Base-by-base conservation (phyloP, 768 basidiomycete species). In the Plicaturopsis crispa region DNA sequence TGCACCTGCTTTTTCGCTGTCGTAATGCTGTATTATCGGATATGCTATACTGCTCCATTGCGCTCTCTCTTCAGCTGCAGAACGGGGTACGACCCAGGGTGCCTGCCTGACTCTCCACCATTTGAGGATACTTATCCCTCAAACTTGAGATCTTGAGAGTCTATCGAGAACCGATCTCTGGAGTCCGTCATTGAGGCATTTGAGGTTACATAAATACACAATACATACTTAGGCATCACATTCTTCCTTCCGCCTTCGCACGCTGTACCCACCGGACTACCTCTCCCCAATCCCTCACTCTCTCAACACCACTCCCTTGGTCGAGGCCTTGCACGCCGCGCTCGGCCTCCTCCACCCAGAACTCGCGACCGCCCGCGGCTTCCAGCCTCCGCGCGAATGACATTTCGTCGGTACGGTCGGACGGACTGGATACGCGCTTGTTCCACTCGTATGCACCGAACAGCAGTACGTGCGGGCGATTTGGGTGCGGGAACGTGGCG, bases 381-480 rank as follows among this genome's bases (percentile, higher is more conserved):
- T 50, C 47, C 20, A 50, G 41, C 17, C 44, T 46, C 16, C 46
- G 41, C 35, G 49, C 49, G 11, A 50, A 83, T 23, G 66, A 50
- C 65, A 76, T 68, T 36, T 73, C 67, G n/a, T 78, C 68, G 37
- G 42, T 50, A 41, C 68, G 62, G 42, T 76, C 69, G 13, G 46
- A 52, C 13, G 65, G 52, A 17, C 56, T 51, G 4, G 77, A 79
- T 11, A 73, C 41, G 31, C 80, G 70, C 52, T 73, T 63, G 50
- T 81, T 86, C 87, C 87, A 89, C 46, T 74, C 66, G 50, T 87
- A 86, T 39, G 75, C 59, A 16, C 87, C 87, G 47, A 89, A 88
- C 5, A 90, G 66, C 28, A 89, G 56, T 21, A 83, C 78, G n/a
- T n/a, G n/a, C n/a, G n/a, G n/a, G n/a, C n/a, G n/a, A n/a, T n/a